Conservation (phyloP, 2,329 filamentous ascomycete genomes). For the Onygenales sp. region DNA sequence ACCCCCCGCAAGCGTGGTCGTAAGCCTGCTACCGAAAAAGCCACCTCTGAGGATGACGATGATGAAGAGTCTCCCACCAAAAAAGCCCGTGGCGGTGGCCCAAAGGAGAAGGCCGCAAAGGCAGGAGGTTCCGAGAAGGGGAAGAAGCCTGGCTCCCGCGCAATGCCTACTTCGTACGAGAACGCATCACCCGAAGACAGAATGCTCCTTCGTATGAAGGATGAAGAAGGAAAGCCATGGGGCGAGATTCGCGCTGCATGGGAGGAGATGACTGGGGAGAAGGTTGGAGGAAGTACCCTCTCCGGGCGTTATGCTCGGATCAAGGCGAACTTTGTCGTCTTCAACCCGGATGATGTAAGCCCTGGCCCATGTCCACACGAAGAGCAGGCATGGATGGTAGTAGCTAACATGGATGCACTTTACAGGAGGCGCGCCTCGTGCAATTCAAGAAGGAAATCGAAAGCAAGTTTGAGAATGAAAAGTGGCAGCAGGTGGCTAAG, state of each 20-base stretch:
- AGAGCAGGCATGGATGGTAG: not conserved
- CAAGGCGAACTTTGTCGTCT: constrained; percentile 29
- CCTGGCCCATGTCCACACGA: not conserved
- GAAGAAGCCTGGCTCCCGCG: constrained; percentile 8
- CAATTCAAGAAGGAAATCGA: constrained; percentile 31
- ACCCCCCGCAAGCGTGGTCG: constrained; percentile 17
- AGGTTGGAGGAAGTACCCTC: constrained; percentile 25
- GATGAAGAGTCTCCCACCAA: constrained; percentile 5
- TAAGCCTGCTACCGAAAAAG: constrained; percentile 9
- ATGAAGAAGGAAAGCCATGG: constrained; percentile 18
- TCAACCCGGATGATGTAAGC: constrained; percentile 28
- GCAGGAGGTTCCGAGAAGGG: not conserved
- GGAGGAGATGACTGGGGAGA: constrained; percentile 20
- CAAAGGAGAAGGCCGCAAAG: not conserved
- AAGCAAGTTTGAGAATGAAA: constrained; percentile 27
- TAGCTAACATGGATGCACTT: not conserved
- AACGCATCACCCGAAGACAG: constrained; percentile 14
- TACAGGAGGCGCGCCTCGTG: constrained; percentile 22
- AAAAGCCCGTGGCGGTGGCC: constrained; percentile 2
- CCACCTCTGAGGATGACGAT: not conserved
- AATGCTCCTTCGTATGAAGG: constrained; percentile 21
- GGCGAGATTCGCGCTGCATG: constrained; percentile 18
- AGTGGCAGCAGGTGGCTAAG: constrained; percentile 30
- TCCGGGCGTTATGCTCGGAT: constrained; percentile 29
- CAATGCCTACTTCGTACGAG: constrained; percentile 17